Conservation (phyloP, 2,329 filamentous ascomycete genomes). For the Raffaelea deltoideospora region DNA sequence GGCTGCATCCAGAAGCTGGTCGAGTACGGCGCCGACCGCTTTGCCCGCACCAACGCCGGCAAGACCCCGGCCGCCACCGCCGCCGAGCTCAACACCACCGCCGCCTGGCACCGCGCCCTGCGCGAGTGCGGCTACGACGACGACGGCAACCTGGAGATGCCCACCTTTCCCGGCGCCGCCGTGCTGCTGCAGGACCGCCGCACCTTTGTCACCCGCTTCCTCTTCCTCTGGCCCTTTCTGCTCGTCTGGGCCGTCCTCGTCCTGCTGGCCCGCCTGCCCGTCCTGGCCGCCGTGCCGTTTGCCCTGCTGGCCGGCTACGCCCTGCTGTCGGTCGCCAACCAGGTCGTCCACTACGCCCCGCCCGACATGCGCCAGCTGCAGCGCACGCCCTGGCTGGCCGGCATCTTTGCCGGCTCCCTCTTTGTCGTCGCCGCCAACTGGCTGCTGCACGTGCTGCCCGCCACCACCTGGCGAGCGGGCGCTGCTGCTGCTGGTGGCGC, state of each 20-base stretch:
- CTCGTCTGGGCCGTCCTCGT: slow-evolving; percentile 57
- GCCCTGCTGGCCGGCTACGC: slow-evolving; percentile 50
- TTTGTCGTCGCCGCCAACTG: slow-evolving; percentile 71
- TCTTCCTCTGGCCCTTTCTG: slow-evolving; percentile 78
- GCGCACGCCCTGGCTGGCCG: slow-evolving; percentile 84
- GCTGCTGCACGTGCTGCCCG: slow-evolving; percentile 53
- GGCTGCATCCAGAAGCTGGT: slow-evolving; percentile 85
- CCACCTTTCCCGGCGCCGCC: slow-evolving; percentile 58
- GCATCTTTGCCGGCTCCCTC: slow-evolving; percentile 78
- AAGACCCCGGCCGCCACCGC: slow-evolving; percentile 83
- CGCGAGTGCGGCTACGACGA: slow-evolving; percentile 23
- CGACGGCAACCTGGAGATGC: slow-evolving; percentile 54
- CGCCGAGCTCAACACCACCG: slow-evolving; percentile 72
- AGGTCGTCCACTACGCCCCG: slow-evolving; percentile 68
- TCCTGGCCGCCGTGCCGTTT: slow-evolving; percentile 63
- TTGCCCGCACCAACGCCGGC: slow-evolving; percentile 73
- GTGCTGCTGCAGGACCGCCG: slow-evolving; percentile 63
- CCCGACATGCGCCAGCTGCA: slow-evolving; percentile 81
- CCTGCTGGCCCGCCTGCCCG: slow-evolving; percentile 56
- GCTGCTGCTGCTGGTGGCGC: background rate
- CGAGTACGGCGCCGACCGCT: slow-evolving; percentile 89
- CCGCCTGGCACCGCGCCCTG: slow-evolving; percentile 29
- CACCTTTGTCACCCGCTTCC: slow-evolving; percentile 66
- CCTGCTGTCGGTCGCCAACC: slow-evolving; percentile 63
- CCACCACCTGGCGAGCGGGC: slow-evolving; percentile 16